Conservation (phyloP, 2,329 filamentous ascomycete genomes). For the Fusarium hostae region DNA sequence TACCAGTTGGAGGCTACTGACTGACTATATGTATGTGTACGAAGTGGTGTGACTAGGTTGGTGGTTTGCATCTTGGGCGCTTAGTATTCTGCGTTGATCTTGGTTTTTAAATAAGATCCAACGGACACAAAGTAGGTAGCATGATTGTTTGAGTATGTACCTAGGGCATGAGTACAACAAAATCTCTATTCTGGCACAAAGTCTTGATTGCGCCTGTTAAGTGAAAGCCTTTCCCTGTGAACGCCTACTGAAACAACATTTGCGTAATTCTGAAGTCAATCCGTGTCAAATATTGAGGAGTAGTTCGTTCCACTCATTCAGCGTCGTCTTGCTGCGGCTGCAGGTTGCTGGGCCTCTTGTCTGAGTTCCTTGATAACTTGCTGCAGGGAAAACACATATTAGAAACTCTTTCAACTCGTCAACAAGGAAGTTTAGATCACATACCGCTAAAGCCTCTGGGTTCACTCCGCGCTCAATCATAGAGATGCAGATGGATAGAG, state of each 20-base stretch:
- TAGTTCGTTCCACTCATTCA: slow-evolving; percentile 23
- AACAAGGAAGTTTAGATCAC: slow-evolving; percentile 44
- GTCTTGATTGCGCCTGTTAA: neutral
- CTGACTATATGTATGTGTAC: slow-evolving; percentile 17
- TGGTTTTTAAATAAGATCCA: slow-evolving; percentile 5
- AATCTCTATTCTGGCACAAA: slow-evolving; percentile 14
- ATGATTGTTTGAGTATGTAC: slow-evolving; percentile 21
- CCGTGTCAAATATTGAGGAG: neutral
- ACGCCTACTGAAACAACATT: slow-evolving; percentile 18
- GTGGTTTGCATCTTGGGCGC: slow-evolving; percentile 31
- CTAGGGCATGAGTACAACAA: slow-evolving; percentile 4
- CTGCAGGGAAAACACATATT: slow-evolving; percentile 48
- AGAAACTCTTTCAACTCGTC: neutral
- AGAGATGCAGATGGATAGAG: slow-evolving; percentile 93
- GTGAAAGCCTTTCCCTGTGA: slow-evolving; percentile 17
- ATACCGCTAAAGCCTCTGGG: slow-evolving; percentile 91
- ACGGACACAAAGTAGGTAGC: slow-evolving; percentile 5
- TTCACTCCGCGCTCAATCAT: slow-evolving; percentile 98
- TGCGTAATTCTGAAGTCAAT: neutral
- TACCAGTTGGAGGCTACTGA: slow-evolving; percentile 19
- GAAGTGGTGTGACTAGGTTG: slow-evolving; percentile 15
- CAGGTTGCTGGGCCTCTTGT: slow-evolving; percentile 63
- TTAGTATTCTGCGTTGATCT: slow-evolving; percentile 9
- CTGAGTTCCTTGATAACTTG: slow-evolving; percentile 70
- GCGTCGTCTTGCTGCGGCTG: slow-evolving; percentile 45